Percentiles rank a stretch among this genome's conserved stretches.
Evolutionary conservation across 2,329 filamentous ascomycete species (phyloP).

Genomic region (Phialophora verrucosa): DNA sequence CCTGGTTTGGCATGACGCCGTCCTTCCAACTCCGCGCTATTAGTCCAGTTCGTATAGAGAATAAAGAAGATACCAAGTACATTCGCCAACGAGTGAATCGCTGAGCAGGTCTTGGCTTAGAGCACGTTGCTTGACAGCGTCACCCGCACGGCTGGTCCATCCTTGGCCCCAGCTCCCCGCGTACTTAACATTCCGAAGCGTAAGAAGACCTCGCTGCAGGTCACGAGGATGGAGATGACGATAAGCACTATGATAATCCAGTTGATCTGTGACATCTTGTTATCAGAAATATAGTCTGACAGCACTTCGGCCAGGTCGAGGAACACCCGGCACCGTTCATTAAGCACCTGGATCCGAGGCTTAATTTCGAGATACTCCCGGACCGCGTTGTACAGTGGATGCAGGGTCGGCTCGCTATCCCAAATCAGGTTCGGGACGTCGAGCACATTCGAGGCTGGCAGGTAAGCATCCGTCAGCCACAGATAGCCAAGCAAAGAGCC

Average conservation of each 20-base stretch:
- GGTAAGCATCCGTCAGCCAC: slow-evolving; percentile 17
- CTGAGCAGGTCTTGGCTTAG: not conserved
- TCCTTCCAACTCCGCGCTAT: slow-evolving; percentile 18
- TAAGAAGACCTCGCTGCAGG: slow-evolving; percentile 84
- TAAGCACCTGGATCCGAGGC: slow-evolving; percentile 91
- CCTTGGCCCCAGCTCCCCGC: slow-evolving; percentile 19
- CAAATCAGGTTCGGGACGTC: slow-evolving; percentile 98
- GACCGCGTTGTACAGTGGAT: slow-evolving; percentile 91
- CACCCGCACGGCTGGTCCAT: not conserved
- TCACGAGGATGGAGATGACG: slow-evolving; percentile 86
- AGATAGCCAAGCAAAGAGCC: not conserved
- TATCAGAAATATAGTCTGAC: slow-evolving; percentile 87
- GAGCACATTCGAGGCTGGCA: slow-evolving; percentile 85
- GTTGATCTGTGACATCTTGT: slow-evolving; percentile 87
- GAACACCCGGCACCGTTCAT: slow-evolving; percentile 95
- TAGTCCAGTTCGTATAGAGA: not conserved
- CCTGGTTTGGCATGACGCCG: not conserved
- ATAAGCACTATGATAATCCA: slow-evolving; percentile 99
- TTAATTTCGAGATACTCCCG: slow-evolving; percentile 98
- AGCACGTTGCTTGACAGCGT: slow-evolving; percentile 1
- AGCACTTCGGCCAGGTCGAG: slow-evolving; percentile 94
- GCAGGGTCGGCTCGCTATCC: slow-evolving; percentile 93
- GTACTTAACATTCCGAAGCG: slow-evolving; percentile 74
- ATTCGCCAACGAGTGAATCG: not conserved
- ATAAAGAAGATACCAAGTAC: not conserved